Evolutionary conservation across 306 rosid genomes (phyloP).

Genomic region (Sesbania bispinosa): DNA sequence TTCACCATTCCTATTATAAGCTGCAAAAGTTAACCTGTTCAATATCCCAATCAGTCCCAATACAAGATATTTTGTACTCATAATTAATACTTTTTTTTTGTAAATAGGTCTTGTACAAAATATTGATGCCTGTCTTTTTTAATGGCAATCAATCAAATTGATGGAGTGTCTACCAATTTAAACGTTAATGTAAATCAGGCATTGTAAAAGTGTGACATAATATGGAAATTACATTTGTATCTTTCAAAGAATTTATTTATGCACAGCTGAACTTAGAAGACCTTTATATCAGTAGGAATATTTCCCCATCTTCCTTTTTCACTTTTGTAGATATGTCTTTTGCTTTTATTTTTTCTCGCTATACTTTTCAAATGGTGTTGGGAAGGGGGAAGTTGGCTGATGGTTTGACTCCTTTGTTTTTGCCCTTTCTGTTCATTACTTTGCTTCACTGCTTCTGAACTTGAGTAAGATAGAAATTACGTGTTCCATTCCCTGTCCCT

Average conservation of each 20-base stretch:
- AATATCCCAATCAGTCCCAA: slow-evolving; percentile 2
- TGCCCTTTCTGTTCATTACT: neutral
- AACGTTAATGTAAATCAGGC: neutral
- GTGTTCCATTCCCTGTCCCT: too few species aligned
- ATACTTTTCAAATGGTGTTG: neutral
- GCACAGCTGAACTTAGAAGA: slow-evolving; percentile 7
- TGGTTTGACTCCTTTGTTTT: neutral
- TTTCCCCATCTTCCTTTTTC: neutral
- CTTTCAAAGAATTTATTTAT: neutral
- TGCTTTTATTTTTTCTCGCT: neutral
- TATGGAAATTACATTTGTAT: neutral
- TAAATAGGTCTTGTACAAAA: neutral
- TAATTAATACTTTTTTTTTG: slow-evolving; percentile 7
- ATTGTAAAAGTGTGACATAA: neutral
- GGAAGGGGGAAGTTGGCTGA: neutral
- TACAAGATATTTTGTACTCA: neutral
- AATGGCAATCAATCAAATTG: too few species aligned
- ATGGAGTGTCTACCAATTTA: neutral
- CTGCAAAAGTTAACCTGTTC: neutral
- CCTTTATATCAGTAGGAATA: neutral
- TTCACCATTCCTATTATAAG: slow-evolving; percentile 15
- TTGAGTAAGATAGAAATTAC: neutral
- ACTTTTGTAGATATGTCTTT: neutral
- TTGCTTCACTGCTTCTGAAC: neutral
- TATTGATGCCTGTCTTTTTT: slow-evolving; percentile 18